Conservation (phyloP, 2,329 filamentous ascomycete species). For the Truncatella angustata region DNA sequence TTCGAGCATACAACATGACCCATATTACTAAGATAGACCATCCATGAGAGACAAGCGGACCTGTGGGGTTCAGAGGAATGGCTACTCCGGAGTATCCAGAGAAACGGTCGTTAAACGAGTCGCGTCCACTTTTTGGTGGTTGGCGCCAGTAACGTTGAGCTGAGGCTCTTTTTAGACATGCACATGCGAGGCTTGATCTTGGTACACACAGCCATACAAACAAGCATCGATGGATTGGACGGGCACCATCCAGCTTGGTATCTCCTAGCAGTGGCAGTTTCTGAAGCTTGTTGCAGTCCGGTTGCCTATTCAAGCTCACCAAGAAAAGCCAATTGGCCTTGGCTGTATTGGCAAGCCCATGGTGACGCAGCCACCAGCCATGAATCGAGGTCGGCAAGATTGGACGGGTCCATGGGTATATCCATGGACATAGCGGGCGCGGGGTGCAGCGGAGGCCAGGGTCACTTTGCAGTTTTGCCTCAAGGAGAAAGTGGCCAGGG, state of each 20-base stretch:
- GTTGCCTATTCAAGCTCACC: background rate
- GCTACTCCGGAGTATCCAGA: background rate
- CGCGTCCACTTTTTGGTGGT: background rate
- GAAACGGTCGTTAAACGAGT: background rate
- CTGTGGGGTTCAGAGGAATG: background rate
- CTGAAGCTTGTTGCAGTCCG: background rate
- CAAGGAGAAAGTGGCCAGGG: background rate
- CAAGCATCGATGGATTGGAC: background rate
- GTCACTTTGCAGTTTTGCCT: background rate
- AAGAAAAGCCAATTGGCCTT: background rate
- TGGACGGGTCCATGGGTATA: background rate
- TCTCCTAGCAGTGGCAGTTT: background rate
- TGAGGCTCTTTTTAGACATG: too few relatives aligned
- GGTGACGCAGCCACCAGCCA: background rate
- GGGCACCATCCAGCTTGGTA: background rate
- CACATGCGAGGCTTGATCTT: too few relatives aligned
- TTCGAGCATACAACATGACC: background rate
- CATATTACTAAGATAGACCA: background rate
- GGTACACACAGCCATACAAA: background rate
- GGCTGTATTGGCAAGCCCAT: background rate
- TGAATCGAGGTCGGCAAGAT: background rate
- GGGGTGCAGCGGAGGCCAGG: conserved; percentile 5
- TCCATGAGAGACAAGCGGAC: background rate
- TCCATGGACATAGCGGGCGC: background rate
- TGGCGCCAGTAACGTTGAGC: too few relatives aligned